Base-by-base conservation (phyloP, 495 filamentous ascomycete species). In the Zalerion maritima region DNA sequence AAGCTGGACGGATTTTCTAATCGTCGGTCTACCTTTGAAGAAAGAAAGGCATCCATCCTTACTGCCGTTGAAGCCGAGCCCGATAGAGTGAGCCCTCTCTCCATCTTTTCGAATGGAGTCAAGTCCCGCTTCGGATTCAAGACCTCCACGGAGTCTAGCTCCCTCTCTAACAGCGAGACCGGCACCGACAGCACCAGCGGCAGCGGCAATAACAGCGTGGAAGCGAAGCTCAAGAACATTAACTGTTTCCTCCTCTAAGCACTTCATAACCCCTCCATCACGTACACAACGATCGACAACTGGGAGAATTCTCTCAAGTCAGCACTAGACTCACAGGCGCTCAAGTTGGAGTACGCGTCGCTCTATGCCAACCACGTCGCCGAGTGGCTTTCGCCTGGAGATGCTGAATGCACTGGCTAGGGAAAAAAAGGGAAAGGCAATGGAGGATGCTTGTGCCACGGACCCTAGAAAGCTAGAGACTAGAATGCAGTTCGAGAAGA, bases 1-100 rank as follows among this genome's bases (percentile, higher is more conserved):
- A 80, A 80, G 42, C 63, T 78, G 28, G 56, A 49, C 12, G 71
- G 75, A 33, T 57, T 78, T 5, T 64, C 64, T 11, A 74, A 74
- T 35, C 63, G 74, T 36, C 68, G 67, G 15, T 41, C 39, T 2
- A 41, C 62, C 13, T 80, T 71, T 34, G 57, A 70, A 15, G 30
- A 46, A 2, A 42, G 49, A 10, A 67, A 60, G 34, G 36, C 53
- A 18, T 19, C 43, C 15, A 16, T 57, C 1, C 17, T 63, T 5
- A 26, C 29, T 6, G 36, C 40, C 7, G 39, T 50, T 5, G 19
- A 55, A 14, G 47, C 29, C 27, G 34, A 46, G 18, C 29, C 30
- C 2, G 39, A 59, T 13, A 48, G 43, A 3, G 40, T 43, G 2
- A 27, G 48, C 22, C 60, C 49, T 5, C 42, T 66, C 11, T 18